Evolutionary conservation across 768 basidiomycete species (phyloP).

Genomic region (Suillus variegatus): DNA sequence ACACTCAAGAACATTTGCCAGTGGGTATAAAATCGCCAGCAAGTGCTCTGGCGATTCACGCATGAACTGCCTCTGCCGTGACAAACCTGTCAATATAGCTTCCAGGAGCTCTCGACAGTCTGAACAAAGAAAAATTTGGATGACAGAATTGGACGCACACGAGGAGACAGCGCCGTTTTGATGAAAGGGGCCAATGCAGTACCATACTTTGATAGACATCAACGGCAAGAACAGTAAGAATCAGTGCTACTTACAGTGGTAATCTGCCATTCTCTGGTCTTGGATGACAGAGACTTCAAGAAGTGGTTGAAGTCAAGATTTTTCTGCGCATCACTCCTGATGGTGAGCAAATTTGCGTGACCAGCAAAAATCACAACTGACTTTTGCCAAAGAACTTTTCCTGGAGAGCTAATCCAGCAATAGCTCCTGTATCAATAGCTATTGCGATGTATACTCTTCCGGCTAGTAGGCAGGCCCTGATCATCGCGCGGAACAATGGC

Average conservation of each 20-base stretch:
- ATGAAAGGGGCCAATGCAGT: background rate
- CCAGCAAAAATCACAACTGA: background rate
- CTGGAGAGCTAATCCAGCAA: constrained; percentile 1
- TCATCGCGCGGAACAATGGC: background rate
- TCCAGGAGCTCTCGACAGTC: background rate
- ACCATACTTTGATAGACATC: background rate
- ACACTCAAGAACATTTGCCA: background rate
- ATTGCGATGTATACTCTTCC: background rate
- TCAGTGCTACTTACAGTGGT: background rate
- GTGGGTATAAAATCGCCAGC: background rate
- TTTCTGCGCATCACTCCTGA: background rate
- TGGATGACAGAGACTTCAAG: background rate
- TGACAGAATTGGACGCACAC: background rate
- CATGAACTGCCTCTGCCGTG: no score
- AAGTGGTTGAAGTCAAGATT: background rate
- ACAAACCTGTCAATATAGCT: no score
- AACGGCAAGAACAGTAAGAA: background rate
- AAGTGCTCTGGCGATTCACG: no score
- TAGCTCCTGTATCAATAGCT: background rate
- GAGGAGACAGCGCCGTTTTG: background rate
- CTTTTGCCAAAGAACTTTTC: background rate
- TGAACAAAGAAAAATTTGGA: background rate
- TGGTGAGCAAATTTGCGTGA: background rate
- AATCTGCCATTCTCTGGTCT: background rate
- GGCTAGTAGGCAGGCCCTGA: background rate